Conservation (phyloP, 768 basidiomycete species). For the Psilocybe sp. region DNA sequence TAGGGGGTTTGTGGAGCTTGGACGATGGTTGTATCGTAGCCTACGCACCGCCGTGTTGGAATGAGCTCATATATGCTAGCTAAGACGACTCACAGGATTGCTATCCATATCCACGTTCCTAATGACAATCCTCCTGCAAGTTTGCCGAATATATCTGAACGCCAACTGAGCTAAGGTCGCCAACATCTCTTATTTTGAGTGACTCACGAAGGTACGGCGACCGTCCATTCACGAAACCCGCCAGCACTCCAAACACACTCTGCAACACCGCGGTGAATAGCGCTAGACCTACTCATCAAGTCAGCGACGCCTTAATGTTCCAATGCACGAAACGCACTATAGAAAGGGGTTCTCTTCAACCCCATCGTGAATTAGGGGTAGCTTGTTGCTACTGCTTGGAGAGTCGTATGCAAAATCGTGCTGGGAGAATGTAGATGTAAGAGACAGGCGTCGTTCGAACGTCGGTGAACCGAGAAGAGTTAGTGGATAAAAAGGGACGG, state of each 20-base stretch:
- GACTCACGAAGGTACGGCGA: conserved; percentile 29
- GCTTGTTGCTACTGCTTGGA: too few relatives aligned
- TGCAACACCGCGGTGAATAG: conserved; percentile 32
- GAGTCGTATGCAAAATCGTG: too few relatives aligned
- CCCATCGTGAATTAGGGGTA: conserved; percentile 10
- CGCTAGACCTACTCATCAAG: conserved; percentile 21
- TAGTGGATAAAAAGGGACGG: too few relatives aligned
- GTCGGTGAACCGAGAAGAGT: too few relatives aligned
- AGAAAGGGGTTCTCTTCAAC: conserved; percentile 27
- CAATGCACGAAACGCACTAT: conserved; percentile 17
- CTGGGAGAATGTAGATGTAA: too few relatives aligned
- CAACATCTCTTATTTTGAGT: background rate
- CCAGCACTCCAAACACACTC: conserved; percentile 29
- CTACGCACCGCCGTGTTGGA: conserved; percentile 11
- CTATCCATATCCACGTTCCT: conserved; percentile 32
- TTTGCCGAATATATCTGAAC: conserved; percentile 29
- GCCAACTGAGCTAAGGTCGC: background rate
- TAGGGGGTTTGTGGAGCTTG: conserved; percentile 25
- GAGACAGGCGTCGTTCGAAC: too few relatives aligned
- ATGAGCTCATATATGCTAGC: background rate
- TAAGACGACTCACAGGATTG: conserved; percentile 24
- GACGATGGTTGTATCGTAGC: conserved; percentile 26
- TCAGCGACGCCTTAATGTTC: background rate
- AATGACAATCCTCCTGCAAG: conserved; percentile 26
- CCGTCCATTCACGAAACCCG: conserved; percentile 29